phyloP scores from a whole-genome alignment of 169 alveolate genomes.

The Babesia ovis region DNA sequence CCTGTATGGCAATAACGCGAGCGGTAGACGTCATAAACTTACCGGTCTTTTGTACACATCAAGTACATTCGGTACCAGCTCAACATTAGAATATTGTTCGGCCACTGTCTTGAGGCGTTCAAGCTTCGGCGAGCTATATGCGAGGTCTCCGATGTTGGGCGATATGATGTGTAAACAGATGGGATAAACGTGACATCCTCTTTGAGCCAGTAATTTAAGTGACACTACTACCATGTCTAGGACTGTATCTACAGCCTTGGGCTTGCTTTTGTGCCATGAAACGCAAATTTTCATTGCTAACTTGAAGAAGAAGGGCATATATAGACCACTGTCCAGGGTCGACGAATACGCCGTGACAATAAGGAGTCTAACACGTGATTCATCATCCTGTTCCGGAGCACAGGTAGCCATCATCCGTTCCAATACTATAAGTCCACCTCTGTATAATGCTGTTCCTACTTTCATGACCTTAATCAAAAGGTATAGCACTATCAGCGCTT shows the following conservation, averaged over 20 bases:
- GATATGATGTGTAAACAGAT: slow-evolving; percentile 34
- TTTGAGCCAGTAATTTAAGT: slow-evolving; percentile 31
- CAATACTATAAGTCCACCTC: slow-evolving; percentile 22
- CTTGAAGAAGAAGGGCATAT: slow-evolving; percentile 61
- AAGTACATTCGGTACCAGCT: slow-evolving; percentile 32
- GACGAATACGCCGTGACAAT: slow-evolving; percentile 30
- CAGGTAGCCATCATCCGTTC: slow-evolving; percentile 11
- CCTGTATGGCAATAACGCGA: slow-evolving; percentile 20
- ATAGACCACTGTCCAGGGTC: slow-evolving; percentile 49
- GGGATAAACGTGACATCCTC: slow-evolving; percentile 47
- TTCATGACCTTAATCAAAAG: slow-evolving; percentile 42
- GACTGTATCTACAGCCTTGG: slow-evolving; percentile 19
- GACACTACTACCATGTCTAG: slow-evolving; percentile 37
- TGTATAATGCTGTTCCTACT: slow-evolving; percentile 37
- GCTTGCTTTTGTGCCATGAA: background rate
- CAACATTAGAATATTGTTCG: slow-evolving; percentile 1
- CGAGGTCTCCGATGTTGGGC: slow-evolving; percentile 44
- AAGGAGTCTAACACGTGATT: slow-evolving; percentile 11
- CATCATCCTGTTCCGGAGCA: background rate
- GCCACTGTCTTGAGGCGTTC: slow-evolving; percentile 22
- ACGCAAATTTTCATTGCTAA: slow-evolving; percentile 11
- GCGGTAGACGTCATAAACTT: background rate
- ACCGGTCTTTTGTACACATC: slow-evolving; percentile 57
- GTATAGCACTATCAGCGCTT: slow-evolving; percentile 23
- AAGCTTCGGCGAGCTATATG: slow-evolving; percentile 9